A percentile compares a stretch with the other conserved stretches of the same genome.
Conservation (phyloP, 768 basidiomycete genomes). For the Boletus speciosus region DNA sequence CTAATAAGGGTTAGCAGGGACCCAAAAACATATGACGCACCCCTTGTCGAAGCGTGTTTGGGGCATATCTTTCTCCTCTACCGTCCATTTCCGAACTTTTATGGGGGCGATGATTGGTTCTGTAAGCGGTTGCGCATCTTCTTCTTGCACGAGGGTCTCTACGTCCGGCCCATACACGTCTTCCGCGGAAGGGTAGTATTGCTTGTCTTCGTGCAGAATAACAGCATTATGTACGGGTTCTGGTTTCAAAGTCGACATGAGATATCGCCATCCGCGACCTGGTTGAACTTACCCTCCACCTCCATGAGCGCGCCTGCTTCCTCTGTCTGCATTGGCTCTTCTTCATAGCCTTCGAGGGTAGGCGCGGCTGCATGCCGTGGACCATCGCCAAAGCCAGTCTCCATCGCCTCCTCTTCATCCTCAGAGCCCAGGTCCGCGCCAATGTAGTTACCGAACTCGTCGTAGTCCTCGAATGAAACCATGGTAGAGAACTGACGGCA, state of each 20-base stretch:
- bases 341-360: conserved; percentile 82
- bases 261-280: not conserved
- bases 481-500: conserved; percentile 28
- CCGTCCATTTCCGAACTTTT: conserved; percentile 90
- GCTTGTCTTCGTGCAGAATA: conserved; percentile 94
- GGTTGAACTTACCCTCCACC: conserved; percentile 60
- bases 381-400: conserved; percentile 44
- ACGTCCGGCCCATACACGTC: conserved; percentile 94
- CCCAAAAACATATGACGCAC: conserved; percentile 42
- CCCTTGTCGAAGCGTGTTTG: conserved; percentile 97
- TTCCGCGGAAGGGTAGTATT: conserved; percentile 91
- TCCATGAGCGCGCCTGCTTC: conserved; percentile 77
- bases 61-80: conserved; percentile 94
- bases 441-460: conserved; percentile 97
- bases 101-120: conserved; percentile 96
- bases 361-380: conserved; percentile 39
- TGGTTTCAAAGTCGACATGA: conserved; percentile 29
- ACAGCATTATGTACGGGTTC: conserved; percentile 81
- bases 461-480: conserved; percentile 73
- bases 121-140: conserved; percentile 91
- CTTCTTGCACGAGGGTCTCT: conserved; percentile 96
- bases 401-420: conserved; percentile 54
- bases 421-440: conserved; percentile 93
- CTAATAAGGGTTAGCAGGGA: conserved; percentile 5
- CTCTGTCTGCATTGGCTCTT: conserved; percentile 54